Base-by-base conservation (phyloP, 2,329 filamentous ascomycete species). In the Sarocladium kiliense region DNA sequence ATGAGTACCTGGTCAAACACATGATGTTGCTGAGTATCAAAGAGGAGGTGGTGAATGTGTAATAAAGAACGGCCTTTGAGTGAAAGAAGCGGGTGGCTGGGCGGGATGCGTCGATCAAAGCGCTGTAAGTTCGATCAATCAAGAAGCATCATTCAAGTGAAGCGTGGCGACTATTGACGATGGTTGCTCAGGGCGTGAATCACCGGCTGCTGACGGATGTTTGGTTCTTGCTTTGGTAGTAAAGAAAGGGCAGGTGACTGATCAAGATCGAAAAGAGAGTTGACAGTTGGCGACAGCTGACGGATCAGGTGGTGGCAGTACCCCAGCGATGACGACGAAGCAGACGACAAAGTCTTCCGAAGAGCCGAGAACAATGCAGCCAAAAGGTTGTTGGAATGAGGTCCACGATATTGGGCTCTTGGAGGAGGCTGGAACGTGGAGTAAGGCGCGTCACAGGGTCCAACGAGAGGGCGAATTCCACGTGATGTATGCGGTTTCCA, bases 71-170 rank as follows among this genome's bases (percentile, higher is more conserved):
- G 18, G 18, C 11, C 47, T 36, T 32, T 51, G 12, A 34, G 10
- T 51, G 47, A 51, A 51, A 51, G 47, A 34, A 51, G 30, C 44
- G 47, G 47, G 47, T 34, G 47, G 47, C 27, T 51, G 47, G 47
- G 10, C 30, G 23, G 18, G 21, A 9, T 23, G 12, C 27, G 27
- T 51, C 21, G 47, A 51, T 51, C 47, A 51, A 51, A 51, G 47
- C 47, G 11, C 47, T 51, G 26, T 10, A 11, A 36, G 27, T 3
- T 51, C 18, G 47, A 36, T 51, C 47, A 32, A 51, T 25, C 6
- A 21, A 49, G 18, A n/a, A 51, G 3, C 4, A 36, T 16, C 18
- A 23, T 51, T 32, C 10, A 19, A 21, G 26, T 34, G 30, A 51
- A 21, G 10, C 7, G 44, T n/a, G 25, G 44, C 44, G 23, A 27